Evolutionary conservation across 306 rosid genomes (phyloP).

Genomic region (Mimosa bimucronata): DNA sequence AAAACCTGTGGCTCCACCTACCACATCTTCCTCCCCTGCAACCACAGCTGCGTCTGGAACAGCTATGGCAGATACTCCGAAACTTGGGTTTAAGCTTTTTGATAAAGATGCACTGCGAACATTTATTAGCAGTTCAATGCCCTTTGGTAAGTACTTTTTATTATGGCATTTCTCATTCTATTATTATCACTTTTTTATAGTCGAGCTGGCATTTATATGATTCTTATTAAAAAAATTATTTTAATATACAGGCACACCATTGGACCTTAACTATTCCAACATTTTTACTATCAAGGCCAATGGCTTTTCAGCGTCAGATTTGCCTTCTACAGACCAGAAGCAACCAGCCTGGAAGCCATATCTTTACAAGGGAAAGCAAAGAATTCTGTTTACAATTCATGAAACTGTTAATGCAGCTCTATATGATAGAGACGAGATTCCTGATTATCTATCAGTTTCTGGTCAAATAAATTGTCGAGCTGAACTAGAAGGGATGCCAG

Average conservation of each 20-base stretch:
- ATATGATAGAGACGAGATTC: conserved; percentile 94
- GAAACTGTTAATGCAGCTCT: conserved; percentile 85
- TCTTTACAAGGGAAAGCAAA: conserved; percentile 85
- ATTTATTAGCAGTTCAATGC: conserved; percentile 91
- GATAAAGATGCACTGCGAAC: conserved; percentile 88
- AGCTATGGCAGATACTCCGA: conserved; percentile 64
- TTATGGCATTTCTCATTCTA: conserved; percentile 68
- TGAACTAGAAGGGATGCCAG: conserved; percentile 95
- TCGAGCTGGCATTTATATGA: conserved; percentile 36
- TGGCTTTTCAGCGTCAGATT: conserved; percentile 86
- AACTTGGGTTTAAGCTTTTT: conserved; percentile 67
- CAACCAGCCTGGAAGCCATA: conserved; percentile 99
- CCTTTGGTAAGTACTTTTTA: conserved; percentile 95
- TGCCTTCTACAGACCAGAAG: conserved; percentile 83
- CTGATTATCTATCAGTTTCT: conserved; percentile 79
- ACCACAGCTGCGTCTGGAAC: conserved; percentile 60
- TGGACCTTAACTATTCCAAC: conserved; percentile 88
- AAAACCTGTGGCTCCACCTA: conserved; percentile 77
- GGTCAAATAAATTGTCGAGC: conserved; percentile 96
- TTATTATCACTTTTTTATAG: conserved; percentile 34
- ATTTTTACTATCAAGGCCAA: conserved; percentile 68
- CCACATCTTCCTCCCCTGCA: conserved; percentile 62
- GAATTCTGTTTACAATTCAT: conserved; percentile 73
- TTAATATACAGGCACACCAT: conserved; percentile 71
- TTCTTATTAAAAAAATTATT: conserved; percentile 36